Evolutionary conservation across 148 eudicot species (phyloP).

Genomic region (Beta vulgaris): DNA sequence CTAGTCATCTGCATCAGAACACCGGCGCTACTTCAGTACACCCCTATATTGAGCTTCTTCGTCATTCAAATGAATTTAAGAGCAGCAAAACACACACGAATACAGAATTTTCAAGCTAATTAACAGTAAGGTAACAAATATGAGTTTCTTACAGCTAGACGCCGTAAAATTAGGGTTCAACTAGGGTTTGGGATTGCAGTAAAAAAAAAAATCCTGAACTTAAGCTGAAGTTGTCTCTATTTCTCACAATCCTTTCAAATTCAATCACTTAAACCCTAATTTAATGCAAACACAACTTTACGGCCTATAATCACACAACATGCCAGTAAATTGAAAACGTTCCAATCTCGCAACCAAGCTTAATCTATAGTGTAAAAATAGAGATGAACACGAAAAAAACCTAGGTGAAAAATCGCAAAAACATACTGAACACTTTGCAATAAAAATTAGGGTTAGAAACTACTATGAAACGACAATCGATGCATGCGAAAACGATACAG

Average conservation of each 20-base stretch:
- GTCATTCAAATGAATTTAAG: background rate
- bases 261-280: slow-evolving; percentile 1
- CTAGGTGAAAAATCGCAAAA: background rate
- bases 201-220: background rate
- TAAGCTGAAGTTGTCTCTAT: background rate
- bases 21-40: background rate
- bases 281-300: background rate
- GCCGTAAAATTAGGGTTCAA: slow-evolving; percentile 6
- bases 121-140: background rate
- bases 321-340: background rate
- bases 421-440: background rate
- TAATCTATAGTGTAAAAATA: background rate
- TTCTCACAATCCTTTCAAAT: background rate
- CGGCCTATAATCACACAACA: too few species aligned
- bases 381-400: background rate
- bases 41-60: background rate
- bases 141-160: background rate
- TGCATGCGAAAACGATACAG: background rate
- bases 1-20: background rate
- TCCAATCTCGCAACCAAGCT: background rate
- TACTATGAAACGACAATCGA: background rate
- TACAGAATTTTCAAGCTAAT: background rate
- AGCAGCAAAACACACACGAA: background rate
- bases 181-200: slow-evolving; percentile 2
- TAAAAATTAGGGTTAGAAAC: slow-evolving; percentile 34